Evolutionary conservation across 2,329 filamentous ascomycete species (phyloP), one percentile per base, ranked within the genome.

Genomic region (Aquanectria penicillioides): DNA sequence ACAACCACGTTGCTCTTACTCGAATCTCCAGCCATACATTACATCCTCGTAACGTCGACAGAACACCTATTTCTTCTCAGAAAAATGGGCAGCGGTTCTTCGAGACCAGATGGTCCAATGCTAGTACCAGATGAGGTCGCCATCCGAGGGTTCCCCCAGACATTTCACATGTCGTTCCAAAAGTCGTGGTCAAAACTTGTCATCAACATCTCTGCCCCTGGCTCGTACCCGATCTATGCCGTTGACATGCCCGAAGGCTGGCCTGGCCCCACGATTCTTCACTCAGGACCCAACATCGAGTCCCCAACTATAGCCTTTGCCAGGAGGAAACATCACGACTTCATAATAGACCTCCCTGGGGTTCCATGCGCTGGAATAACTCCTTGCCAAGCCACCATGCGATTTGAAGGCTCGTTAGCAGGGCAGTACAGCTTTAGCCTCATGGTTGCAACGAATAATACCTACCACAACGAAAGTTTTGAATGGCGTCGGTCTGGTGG

Each of bases 111-210:
- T 1, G 36, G 28, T 0, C 36, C 55, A 5, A 47, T 54, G 13
- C 51, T 57, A 3, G 57, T 66, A 3, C 41, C 64, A 26, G 58
- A 60, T 15, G 26, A 63, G 11, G 15, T 58, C 3, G 55, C 63
- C 2, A 31, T 36, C 10, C 57, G 62, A 4, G 59, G 64, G 1
- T 59, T 66, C 4, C 64, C 64, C 2, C 64, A 61, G 10, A 37
- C 57, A 11, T 55, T 67, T 25, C 51, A 67, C 10, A 13, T 67
- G 2, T 34, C 55, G n/a, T 65, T 59, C 62, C 48, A 43, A 20
- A 26, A 56, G 13, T 67, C 64, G 0, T 49, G 43, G 10, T 59
- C 64, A 1, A 46, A 61, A 2, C 57, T 56, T 38, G 54, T 41
- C 2, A 23, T 67, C 1, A 46, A 48, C 18, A 52, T 67, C 29